phyloP scores from a whole-genome alignment of 2,329 filamentous ascomycete genomes.

The Aureobasidium zeae region DNA sequence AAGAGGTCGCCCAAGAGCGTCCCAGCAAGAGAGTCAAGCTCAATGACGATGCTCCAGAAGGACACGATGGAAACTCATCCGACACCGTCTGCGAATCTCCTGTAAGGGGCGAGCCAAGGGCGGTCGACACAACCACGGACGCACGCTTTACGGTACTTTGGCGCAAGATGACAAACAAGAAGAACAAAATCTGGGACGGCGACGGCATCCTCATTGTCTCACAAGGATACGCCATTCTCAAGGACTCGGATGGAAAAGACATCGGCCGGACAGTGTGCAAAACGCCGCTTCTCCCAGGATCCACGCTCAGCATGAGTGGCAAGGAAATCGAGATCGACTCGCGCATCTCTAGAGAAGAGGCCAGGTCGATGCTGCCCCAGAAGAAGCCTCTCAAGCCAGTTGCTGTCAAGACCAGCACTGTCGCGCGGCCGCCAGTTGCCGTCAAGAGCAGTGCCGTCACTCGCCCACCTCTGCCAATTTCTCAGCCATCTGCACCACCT shows the following conservation, averaged over 20 bases:
- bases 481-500: no score
- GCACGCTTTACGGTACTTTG: constrained; percentile 39
- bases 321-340: constrained; percentile 62
- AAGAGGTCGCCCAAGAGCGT: constrained; percentile 7
- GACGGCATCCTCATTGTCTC: constrained; percentile 55
- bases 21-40: constrained; percentile 1
- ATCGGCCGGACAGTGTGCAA: constrained; percentile 51
- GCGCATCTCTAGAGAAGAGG: constrained; percentile 52
- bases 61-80: constrained; percentile 20
- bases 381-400: constrained; percentile 1
- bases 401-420: background rate
- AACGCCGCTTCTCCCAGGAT: constrained; percentile 50
- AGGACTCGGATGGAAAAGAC: constrained; percentile 54
- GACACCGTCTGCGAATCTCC: constrained; percentile 18
- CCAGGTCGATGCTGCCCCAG: constrained; percentile 31
- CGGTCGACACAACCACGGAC: no score
- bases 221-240: constrained; percentile 50
- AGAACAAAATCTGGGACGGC: constrained; percentile 70
- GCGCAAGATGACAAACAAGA: constrained; percentile 62
- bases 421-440: constrained; percentile 6
- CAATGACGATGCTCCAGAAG: constrained; percentile 20
- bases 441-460: no score
- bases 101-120: constrained; percentile 22
- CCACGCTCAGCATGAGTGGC: constrained; percentile 52
- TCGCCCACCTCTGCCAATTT: no score